Conservation (phyloP, 2,329 filamentous ascomycete species). For the Ophiocordyceps robertsii region DNA sequence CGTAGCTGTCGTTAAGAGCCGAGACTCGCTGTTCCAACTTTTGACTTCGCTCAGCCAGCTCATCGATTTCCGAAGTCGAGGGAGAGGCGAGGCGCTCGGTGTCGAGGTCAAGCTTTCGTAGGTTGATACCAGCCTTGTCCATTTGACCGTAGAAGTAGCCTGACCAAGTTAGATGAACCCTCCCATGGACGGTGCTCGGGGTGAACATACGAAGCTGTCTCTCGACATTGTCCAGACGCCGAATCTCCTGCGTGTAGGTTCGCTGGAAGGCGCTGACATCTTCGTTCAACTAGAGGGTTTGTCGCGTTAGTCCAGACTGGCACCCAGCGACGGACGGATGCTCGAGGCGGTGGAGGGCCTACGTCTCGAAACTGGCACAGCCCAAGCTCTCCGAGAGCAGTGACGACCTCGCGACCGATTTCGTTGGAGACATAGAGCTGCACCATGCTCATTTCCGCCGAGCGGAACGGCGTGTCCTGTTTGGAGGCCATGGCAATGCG, state of each 20-base stretch:
- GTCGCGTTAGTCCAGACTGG: neutral
- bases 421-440: constrained; percentile 99
- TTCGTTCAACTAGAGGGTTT: constrained; percentile 60
- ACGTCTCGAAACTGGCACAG: constrained; percentile 97
- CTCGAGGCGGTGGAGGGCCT: constrained; percentile 20
- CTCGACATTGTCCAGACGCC: constrained; percentile 94
- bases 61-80: constrained; percentile 89
- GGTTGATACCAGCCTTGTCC: constrained; percentile 77
- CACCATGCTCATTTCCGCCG: constrained; percentile 99
- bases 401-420: constrained; percentile 95
- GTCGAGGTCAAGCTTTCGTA: constrained; percentile 86
- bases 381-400: constrained; percentile 88
- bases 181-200: neutral
- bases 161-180: constrained; percentile 24
- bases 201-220: constrained; percentile 73
- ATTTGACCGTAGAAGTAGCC: constrained; percentile 93
- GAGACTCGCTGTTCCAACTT: constrained; percentile 82
- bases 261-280: constrained; percentile 90
- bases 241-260: constrained; percentile 95
- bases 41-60: constrained; percentile 84
- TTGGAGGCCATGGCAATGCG: constrained; percentile 43
- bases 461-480: constrained; percentile 96
- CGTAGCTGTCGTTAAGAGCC: constrained; percentile 94
- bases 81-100: constrained; percentile 75
- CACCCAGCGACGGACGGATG: neutral